Base-by-base conservation (phyloP, 2,329 filamentous ascomycete genomes). In the Trichoderma cornu-damae region DNA sequence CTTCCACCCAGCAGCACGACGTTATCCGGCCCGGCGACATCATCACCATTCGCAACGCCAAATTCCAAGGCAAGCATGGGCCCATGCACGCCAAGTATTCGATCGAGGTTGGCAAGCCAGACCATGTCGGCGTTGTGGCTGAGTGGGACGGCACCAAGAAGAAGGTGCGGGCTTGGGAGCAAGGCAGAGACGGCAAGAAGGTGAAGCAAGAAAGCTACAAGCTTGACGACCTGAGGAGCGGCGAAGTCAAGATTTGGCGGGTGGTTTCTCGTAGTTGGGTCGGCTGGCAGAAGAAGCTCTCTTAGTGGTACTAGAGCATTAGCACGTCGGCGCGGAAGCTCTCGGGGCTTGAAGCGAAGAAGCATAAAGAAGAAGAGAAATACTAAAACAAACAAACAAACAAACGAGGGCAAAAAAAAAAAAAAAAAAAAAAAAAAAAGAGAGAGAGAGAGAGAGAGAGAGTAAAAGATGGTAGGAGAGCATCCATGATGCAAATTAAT, bases 91-190 rank as follows among this genome's bases (percentile, higher is more conserved):
- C 89, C 63, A 97, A 96, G 72, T 99, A 99, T 72, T 86, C 80
- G 48, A 77, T 84, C 52, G 94, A 99, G 64, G 89, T 96, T 1
- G 92, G 91, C 62, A 94, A 90, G 69, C 84, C 83, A 3, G 90
- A 93, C 62, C 94, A 99, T 67, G 93, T 97, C 0, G 94, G 83
- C 2, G 77, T 99, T 2, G 93, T 99, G 3, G 83, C 90, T 8
- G 94, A 99, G 71, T 99, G 94, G 94, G 94, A 99, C 71, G 94
- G 94, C 3, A 96, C 90, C 38, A 96, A 96, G 82, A 96, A 96
- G 81, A 96, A 97, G 79, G 87, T 99, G 24, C 79, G 92, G 26
- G 92, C 87, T 1, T 97, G 90, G 89, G 94, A 97, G 72, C 94
- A 99, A 70, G 93, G 93, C 0, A 79, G 93, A 12, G 93, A 97